Conservation (phyloP, 805 yeast genomes). For the Schizosaccharomyces cryophilus region DNA sequence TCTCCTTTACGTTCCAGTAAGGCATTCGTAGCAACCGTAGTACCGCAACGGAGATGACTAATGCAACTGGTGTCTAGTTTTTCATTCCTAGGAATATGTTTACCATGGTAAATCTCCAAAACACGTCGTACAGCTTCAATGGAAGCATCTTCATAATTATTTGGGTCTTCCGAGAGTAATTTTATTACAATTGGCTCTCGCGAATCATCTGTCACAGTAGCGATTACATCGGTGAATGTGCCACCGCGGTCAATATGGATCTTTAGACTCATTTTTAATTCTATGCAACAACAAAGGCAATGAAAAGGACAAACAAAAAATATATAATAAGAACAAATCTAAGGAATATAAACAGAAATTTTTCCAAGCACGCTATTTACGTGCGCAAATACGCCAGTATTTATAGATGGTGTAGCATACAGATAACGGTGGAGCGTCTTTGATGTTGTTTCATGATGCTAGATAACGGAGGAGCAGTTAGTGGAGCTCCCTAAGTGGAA, state of each 20-base stretch:
- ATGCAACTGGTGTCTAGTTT: slow-evolving; percentile 19
- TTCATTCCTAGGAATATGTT: slow-evolving; percentile 30
- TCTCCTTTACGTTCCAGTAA: slow-evolving; percentile 82
- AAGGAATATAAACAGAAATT: too few relatives aligned
- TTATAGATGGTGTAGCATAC: too few relatives aligned
- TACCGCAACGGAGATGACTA: slow-evolving; percentile 62
- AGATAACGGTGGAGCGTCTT: too few relatives aligned
- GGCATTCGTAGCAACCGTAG: slow-evolving; percentile 92
- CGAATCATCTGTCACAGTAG: slow-evolving; percentile 22
- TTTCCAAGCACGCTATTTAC: too few relatives aligned
- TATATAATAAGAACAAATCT: too few relatives aligned
- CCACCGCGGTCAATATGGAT: slow-evolving; percentile 19
- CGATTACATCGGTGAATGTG: slow-evolving; percentile 61
- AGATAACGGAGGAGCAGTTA: too few relatives aligned
- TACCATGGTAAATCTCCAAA: slow-evolving; percentile 33
- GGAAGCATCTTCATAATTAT: slow-evolving; percentile 73
- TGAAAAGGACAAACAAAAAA: too few relatives aligned
- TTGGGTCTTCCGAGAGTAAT: slow-evolving; percentile 67
- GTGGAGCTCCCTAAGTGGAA: too few relatives aligned
- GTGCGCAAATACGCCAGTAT: too few relatives aligned
- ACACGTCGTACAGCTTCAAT: slow-evolving; percentile 71
- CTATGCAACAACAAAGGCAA: slow-evolving; percentile 25
- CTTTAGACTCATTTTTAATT: slow-evolving; percentile 10
- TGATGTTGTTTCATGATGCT: too few relatives aligned
- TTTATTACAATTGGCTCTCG: slow-evolving; percentile 46